Evolutionary conservation across 164 flowering plant species (phyloP).

Genomic region (Houttuynia cordata): DNA sequence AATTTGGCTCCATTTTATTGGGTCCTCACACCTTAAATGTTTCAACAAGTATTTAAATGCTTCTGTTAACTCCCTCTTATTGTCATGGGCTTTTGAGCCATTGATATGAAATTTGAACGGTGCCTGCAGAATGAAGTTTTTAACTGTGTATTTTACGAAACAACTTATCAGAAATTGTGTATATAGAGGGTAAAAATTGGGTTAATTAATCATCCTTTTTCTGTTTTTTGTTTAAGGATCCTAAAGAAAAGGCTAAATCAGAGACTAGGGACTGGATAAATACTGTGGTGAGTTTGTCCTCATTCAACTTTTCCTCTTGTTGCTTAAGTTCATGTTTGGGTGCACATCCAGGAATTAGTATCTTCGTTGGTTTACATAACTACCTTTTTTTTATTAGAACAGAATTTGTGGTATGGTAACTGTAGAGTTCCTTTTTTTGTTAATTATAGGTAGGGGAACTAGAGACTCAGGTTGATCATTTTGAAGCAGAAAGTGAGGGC

Average conservation of each 20-base stretch:
- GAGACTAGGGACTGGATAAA: constrained; percentile 99
- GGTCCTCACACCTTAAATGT: no score
- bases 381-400: background rate
- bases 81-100: no score
- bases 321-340: background rate
- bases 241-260: constrained; percentile 93
- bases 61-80: no score
- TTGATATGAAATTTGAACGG: no score
- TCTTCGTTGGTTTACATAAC: no score
- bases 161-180: background rate
- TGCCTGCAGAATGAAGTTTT: background rate
- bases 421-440: background rate
- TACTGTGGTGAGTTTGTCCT: constrained; percentile 61
- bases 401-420: background rate
- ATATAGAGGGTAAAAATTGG: background rate
- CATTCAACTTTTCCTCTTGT: constrained; percentile 1
- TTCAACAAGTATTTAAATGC: no score
- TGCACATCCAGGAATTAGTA: background rate
- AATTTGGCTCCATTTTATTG: no score
- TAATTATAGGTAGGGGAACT: constrained; percentile 69
- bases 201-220: no score
- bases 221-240: constrained; percentile 42
- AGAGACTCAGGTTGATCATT: constrained; percentile 81
- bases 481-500: constrained; percentile 96
- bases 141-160: background rate